These are phyloP conservation scores for Terana coerulea DNA, from an alignment of 768 basidiomycete genomes.

Conservation along the genomic window DNA sequence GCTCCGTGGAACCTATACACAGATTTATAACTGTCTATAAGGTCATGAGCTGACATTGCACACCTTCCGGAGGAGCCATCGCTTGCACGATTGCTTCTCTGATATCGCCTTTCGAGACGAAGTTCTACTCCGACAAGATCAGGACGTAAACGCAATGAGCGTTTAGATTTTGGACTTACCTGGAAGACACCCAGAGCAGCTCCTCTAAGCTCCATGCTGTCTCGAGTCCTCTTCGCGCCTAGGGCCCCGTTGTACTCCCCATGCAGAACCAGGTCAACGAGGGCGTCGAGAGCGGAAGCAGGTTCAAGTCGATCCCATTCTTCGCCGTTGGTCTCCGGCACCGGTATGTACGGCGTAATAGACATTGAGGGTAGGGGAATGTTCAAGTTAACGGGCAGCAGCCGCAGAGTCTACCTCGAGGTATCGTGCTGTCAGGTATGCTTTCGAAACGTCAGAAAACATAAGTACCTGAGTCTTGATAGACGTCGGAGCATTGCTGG, in stretches of 20 bases:
- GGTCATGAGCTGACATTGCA: too few relatives aligned
- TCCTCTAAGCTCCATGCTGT: conserved; percentile 68
- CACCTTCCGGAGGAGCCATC: conserved; percentile 63
- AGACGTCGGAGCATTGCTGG: conserved; percentile 88
- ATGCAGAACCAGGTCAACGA: conserved; percentile 79
- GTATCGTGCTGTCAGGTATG: conserved; percentile 37
- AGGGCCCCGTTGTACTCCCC: conserved; percentile 79
- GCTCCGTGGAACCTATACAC: conserved; percentile 26
- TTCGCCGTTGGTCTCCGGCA: conserved; percentile 82
- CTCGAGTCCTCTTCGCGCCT: conserved; percentile 54
- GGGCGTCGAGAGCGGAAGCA: conserved; percentile 74
- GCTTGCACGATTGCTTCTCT: conserved; percentile 64
- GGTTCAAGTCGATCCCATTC: conserved; percentile 89
- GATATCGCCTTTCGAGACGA: conserved; percentile 71
- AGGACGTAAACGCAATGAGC: not conserved
- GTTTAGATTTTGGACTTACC: conserved; percentile 38
- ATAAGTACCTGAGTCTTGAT: conserved; percentile 79
- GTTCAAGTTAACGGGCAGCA: conserved; percentile 50
- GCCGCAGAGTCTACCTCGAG: conserved; percentile 46
- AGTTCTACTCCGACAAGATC: conserved; percentile 47
- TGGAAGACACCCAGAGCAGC: conserved; percentile 83
- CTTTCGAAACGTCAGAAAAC: not conserved
- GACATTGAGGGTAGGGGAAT: conserved; percentile 66
- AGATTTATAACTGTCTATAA: not conserved
- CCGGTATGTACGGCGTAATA: conserved; percentile 70